Percentiles rank a stretch among this genome's conserved stretches.
phyloP scores from a whole-genome alignment of 371 early-diverging fungal species.

The Apophysomyces trapeziformis region DNA sequence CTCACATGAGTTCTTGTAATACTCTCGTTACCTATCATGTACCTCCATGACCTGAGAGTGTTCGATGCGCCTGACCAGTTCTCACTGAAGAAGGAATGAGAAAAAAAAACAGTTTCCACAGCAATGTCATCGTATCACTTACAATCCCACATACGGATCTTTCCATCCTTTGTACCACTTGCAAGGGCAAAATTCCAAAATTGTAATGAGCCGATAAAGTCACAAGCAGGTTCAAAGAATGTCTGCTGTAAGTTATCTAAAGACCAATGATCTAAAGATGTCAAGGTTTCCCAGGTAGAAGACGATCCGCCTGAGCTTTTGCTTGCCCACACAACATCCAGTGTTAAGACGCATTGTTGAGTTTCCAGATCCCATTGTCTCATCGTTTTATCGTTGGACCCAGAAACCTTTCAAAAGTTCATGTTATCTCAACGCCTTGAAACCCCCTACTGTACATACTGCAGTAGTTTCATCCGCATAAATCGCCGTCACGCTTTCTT shows the following conservation, averaged over 20 bases:
- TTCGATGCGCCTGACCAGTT: slow-evolving; percentile 80
- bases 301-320: slow-evolving; percentile 25
- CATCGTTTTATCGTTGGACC: slow-evolving; percentile 87
- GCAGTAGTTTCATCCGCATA: slow-evolving; percentile 47
- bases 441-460: slow-evolving; percentile 31
- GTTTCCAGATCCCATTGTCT: slow-evolving; percentile 89
- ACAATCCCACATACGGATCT: slow-evolving; percentile 88
- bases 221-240: slow-evolving; percentile 48
- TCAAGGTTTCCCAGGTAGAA: slow-evolving; percentile 20
- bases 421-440: background rate
- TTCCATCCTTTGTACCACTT: slow-evolving; percentile 86
- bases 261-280: slow-evolving; percentile 21
- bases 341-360: slow-evolving; percentile 65
- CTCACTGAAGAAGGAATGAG: slow-evolving; percentile 54
- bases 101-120: background rate
- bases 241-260: slow-evolving; percentile 27
- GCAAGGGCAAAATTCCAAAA: slow-evolving; percentile 84
- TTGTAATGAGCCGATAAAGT: slow-evolving; percentile 76
- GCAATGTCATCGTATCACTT: slow-evolving; percentile 31
- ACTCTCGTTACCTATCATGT: background rate
- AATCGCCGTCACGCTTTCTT: slow-evolving; percentile 56
- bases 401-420: slow-evolving; percentile 60
- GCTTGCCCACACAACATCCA: slow-evolving; percentile 76
- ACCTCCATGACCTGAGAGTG: slow-evolving; percentile 71
- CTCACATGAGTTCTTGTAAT: background rate